Conservation (phyloP, 2,329 filamentous ascomycete species). For the Ophiostoma ulmi region DNA sequence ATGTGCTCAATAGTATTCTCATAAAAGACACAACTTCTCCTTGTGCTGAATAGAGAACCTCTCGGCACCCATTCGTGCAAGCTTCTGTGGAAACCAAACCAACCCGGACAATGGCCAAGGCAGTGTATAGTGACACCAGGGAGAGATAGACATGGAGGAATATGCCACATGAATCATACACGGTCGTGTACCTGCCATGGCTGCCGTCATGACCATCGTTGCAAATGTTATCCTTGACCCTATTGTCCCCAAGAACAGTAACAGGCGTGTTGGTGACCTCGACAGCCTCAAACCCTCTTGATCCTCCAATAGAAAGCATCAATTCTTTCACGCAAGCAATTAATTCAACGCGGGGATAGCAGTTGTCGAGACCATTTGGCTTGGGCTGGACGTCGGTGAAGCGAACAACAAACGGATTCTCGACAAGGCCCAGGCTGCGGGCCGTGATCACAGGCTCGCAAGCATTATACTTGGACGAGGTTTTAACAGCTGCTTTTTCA, state of each 20-base stretch:
- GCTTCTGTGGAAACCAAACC: not conserved
- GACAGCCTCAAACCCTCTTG: not conserved
- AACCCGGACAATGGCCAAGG: not conserved
- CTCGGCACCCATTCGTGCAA: not conserved
- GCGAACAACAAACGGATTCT: not conserved
- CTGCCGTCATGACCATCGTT: not conserved
- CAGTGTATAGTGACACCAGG: not conserved
- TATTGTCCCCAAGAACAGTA: not conserved
- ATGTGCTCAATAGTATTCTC: too few relatives aligned
- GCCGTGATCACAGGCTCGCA: not conserved
- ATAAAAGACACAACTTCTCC: too few relatives aligned
- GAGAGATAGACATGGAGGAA: not conserved
- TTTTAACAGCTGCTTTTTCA: not conserved
- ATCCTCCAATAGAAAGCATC: not conserved
- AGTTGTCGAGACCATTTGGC: not conserved
- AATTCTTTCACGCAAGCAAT: not conserved
- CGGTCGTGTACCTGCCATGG: not conserved
- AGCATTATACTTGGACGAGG: not conserved
- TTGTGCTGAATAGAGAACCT: not conserved
- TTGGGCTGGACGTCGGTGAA: not conserved
- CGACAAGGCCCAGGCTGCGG: not conserved
- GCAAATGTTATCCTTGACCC: not conserved
- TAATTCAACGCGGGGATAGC: not conserved
- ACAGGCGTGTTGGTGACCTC: not conserved
- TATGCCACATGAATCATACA: not conserved